These are phyloP conservation scores for Clarireedia sp. DNA, from an alignment of 2,329 filamentous ascomycete genomes.

Conservation along the genomic window DNA sequence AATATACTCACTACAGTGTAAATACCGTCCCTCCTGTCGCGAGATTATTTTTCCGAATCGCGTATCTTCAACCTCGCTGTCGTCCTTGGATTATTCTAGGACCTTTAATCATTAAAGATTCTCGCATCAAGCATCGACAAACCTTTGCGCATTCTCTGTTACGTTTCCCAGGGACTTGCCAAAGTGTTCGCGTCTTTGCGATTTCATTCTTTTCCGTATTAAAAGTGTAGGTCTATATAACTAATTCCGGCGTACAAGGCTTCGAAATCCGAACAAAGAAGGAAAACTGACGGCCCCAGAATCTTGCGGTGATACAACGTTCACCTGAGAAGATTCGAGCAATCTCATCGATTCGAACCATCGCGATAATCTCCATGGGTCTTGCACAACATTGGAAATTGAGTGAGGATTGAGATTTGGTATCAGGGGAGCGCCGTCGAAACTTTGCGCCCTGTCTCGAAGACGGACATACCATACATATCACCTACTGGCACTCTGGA, in stretches of 20 bases:
- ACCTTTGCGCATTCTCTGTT: conserved; percentile 28
- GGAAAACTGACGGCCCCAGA: conserved; percentile 2
- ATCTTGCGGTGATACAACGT: background rate
- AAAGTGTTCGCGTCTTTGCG: conserved; percentile 28
- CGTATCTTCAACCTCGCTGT: conserved; percentile 13
- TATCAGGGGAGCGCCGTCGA: background rate
- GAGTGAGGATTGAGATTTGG: background rate
- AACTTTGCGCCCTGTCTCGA: background rate
- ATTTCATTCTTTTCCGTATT: conserved; percentile 22
- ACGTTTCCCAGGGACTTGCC: conserved; percentile 26
- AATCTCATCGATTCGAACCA: background rate
- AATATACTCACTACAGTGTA: conserved; percentile 1
- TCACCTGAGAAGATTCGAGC: background rate
- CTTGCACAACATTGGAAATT: background rate
- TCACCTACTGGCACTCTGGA: background rate
- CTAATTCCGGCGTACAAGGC: conserved; percentile 3
- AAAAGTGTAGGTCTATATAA: conserved; percentile 19
- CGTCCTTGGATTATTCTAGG: conserved; percentile 2
- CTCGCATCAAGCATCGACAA: conserved; percentile 22
- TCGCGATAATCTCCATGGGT: conserved; percentile 3
- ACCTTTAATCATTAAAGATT: conserved; percentile 1
- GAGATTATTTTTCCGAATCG: background rate
- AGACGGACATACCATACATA: background rate
- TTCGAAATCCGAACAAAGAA: conserved; percentile 5
- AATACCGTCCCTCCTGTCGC: conserved; percentile 12